Conservation (phyloP, 768 basidiomycete species). For the Hypsizygus marmoreus region DNA sequence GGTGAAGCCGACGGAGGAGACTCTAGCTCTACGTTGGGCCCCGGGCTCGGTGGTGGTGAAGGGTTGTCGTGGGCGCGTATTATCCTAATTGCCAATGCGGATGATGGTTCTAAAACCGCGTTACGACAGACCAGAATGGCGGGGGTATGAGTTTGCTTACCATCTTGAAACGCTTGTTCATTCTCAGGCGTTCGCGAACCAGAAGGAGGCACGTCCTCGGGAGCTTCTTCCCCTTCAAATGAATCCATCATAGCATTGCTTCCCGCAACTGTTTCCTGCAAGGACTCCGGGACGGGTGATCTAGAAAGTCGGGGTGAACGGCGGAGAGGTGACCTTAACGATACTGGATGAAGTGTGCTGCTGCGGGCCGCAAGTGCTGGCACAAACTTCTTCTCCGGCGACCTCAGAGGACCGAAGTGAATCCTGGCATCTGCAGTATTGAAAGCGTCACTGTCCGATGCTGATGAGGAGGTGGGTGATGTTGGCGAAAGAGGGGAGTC, state of each 20-base stretch:
- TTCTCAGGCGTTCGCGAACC: slow-evolving; percentile 52
- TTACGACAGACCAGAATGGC: slow-evolving; percentile 11
- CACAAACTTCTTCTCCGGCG: slow-evolving; percentile 54
- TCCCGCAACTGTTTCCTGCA: slow-evolving; percentile 2
- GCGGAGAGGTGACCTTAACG: slow-evolving; percentile 34
- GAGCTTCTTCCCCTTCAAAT: slow-evolving; percentile 32
- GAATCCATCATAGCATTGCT: slow-evolving; percentile 17
- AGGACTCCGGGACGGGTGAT: slow-evolving; percentile 16
- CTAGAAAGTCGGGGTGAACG: slow-evolving; percentile 54
- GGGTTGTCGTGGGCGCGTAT: slow-evolving; percentile 75
- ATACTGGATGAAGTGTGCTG: slow-evolving; percentile 22
- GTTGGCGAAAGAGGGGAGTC: no score
- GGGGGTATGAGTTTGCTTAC: slow-evolving; percentile 33
- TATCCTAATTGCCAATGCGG: slow-evolving; percentile 64
- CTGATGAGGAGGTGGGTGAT: slow-evolving; percentile 29
- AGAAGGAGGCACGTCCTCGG: slow-evolving; percentile 28
- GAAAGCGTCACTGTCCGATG: slow-evolving; percentile 43
- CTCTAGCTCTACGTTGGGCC: neutral
- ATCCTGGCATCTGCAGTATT: slow-evolving; percentile 45
- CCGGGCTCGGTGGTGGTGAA: slow-evolving; percentile 51
- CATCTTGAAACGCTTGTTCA: slow-evolving; percentile 42
- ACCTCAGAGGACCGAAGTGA: slow-evolving; percentile 52
- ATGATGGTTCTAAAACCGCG: slow-evolving; percentile 58
- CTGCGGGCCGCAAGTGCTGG: slow-evolving; percentile 31
- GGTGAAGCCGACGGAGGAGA: slow-evolving; percentile 5